phyloP scores from a whole-genome alignment of 805 yeast species.

The Metschnikowia aberdeeniae region DNA sequence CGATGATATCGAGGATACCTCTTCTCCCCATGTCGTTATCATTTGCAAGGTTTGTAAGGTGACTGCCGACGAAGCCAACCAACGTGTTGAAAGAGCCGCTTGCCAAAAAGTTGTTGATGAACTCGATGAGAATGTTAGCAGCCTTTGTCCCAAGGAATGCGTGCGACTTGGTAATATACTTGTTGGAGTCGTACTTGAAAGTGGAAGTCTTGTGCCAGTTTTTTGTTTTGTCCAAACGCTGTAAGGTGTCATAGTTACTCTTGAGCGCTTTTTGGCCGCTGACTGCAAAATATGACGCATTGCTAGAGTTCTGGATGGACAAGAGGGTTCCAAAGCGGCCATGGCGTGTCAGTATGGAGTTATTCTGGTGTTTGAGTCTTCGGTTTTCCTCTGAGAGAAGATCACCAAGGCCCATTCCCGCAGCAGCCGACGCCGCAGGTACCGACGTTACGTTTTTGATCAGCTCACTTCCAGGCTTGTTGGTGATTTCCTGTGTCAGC shows the following conservation, averaged over 20 bases:
- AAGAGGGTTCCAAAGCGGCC: conserved; percentile 87
- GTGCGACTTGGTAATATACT: conserved; percentile 23
- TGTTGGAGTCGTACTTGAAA: conserved; percentile 41
- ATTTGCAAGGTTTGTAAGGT: conserved; percentile 15
- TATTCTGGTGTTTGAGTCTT: conserved; percentile 45
- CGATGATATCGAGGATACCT: conserved; percentile 28
- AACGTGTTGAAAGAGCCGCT: conserved; percentile 75
- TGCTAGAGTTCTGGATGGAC: conserved; percentile 57
- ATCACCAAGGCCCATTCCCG: conserved; percentile 43
- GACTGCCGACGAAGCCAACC: conserved; percentile 45
- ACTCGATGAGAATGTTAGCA: conserved; percentile 39
- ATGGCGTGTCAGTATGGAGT: conserved; percentile 66
- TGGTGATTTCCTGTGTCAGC: conserved; percentile 4
- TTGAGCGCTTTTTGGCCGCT: conserved; percentile 64
- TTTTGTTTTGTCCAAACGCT: conserved; percentile 63
- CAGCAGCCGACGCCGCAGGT: conserved; percentile 23
- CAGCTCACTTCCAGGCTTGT: not conserved
- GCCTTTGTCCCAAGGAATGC: conserved; percentile 28
- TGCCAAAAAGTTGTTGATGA: conserved; percentile 48
- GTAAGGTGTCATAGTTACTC: conserved; percentile 50
- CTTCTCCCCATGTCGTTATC: conserved; percentile 15
- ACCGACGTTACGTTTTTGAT: conserved; percentile 6
- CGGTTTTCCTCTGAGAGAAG: conserved; percentile 60
- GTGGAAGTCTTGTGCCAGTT: conserved; percentile 51
- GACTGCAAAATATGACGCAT: conserved; percentile 60